Evolutionary conservation across 805 yeast genomes (phyloP).

Genomic region (Blastobotrys peoriensis): DNA sequence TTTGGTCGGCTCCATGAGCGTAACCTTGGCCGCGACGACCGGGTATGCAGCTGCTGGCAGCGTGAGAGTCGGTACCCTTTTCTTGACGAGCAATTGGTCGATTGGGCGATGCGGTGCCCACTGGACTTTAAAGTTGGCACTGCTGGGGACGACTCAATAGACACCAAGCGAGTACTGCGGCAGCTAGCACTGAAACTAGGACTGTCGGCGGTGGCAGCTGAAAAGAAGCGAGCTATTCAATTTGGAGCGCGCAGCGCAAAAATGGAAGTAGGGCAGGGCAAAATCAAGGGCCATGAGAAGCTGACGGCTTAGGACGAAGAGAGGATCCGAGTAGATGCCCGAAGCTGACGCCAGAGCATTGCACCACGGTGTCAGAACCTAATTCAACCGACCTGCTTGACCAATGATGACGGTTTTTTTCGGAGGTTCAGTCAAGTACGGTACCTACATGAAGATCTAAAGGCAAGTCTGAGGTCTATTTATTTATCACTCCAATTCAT

Average conservation of each 20-base stretch:
- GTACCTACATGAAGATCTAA: constrained; percentile 1
- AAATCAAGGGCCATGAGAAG: constrained; percentile 49
- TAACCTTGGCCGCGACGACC: constrained; percentile 87
- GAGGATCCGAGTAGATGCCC: not conserved
- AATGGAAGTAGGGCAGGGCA: constrained; percentile 74
- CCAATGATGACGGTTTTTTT: constrained; percentile 4
- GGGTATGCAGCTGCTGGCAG: constrained; percentile 81
- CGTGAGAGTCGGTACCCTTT: constrained; percentile 88
- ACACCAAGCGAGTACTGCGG: constrained; percentile 54
- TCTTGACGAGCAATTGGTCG: constrained; percentile 57
- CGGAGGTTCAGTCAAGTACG: too few species aligned
- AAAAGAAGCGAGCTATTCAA: constrained; percentile 90
- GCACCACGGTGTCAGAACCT: not conserved
- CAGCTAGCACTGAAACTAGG: constrained; percentile 46
- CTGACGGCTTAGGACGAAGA: not conserved
- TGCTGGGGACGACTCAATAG: constrained; percentile 17
- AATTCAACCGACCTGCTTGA: not conserved
- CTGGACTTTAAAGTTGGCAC: constrained; percentile 32
- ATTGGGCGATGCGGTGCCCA: constrained; percentile 28
- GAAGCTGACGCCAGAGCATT: not conserved
- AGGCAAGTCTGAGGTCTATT: constrained; percentile 8
- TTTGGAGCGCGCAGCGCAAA: constrained; percentile 96
- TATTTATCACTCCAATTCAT: too few species aligned
- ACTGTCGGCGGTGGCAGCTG: constrained; percentile 53
- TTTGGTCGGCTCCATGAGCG: constrained; percentile 68